Evolutionary conservation across 2,329 filamentous ascomycete species (phyloP).

Genomic region (Fusarium staphyleae): DNA sequence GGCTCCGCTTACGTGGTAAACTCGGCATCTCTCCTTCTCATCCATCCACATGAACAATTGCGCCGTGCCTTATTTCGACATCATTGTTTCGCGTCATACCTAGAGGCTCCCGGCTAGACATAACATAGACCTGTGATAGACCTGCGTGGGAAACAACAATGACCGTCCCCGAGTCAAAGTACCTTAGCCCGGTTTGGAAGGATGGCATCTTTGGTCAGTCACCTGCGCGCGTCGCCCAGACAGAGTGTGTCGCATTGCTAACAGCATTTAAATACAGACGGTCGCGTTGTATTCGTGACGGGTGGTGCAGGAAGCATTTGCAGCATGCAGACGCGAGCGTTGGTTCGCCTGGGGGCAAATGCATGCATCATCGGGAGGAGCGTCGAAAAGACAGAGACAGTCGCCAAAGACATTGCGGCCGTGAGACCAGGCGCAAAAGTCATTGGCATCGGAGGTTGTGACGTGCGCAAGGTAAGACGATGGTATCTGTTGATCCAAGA

Average conservation of each 20-base stretch:
- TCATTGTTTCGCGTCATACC: background rate
- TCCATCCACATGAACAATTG: background rate
- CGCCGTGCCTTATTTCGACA: background rate
- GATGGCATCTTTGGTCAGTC: slow-evolving; percentile 83
- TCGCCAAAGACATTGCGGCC: slow-evolving; percentile 82
- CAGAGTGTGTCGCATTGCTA: background rate
- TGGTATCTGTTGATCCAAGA: background rate
- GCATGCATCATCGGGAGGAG: slow-evolving; percentile 94
- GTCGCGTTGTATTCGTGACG: slow-evolving; percentile 93
- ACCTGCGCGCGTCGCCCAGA: background rate
- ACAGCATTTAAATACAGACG: slow-evolving; percentile 60
- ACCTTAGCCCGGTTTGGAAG: slow-evolving; percentile 83
- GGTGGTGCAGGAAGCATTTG: slow-evolving; percentile 94
- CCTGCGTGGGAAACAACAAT: slow-evolving; percentile 51
- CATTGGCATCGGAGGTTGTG: slow-evolving; percentile 80
- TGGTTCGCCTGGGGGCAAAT: slow-evolving; percentile 90
- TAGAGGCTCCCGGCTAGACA: background rate
- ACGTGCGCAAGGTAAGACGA: slow-evolving; percentile 71
- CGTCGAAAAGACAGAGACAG: slow-evolving; percentile 82
- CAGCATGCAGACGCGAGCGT: slow-evolving; percentile 88
- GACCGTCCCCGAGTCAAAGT: slow-evolving; percentile 75
- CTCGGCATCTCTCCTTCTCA: slow-evolving; percentile 4
- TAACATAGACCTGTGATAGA: background rate
- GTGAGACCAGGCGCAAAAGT: slow-evolving; percentile 82
- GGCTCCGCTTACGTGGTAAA: slow-evolving; percentile 3